Evolutionary conservation across 106 monocot species (phyloP), one percentile per base, ranked within the genome.

Genomic region (Dioscorea zingiberensis): DNA sequence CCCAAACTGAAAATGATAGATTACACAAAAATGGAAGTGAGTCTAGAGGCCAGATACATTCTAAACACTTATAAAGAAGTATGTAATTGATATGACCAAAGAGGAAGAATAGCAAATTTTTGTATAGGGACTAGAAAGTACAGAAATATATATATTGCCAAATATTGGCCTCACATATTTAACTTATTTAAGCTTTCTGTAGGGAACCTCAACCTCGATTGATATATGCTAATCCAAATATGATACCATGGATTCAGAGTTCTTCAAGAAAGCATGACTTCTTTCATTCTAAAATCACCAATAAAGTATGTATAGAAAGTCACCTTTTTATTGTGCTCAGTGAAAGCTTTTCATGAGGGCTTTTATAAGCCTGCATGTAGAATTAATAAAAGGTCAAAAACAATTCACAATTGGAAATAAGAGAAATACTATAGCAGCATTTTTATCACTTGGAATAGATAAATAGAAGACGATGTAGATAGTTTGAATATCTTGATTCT

Each of bases 301-400:
- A 6, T 38, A 38, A 38, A 38, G 38, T 10, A 38, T 38, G 38
- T 38, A 38, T 6, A 38, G 38, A 38, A 38, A 6, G 45, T 68
- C 29, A 97, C 95, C 91, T 97, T n/a, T n/a, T 97, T 97, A 55
- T 97, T 97, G 64, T 91, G 95, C 71, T 91, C 95, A 27, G 70
- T 48, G 58, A 97, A 97, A 69, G 88, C 91, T 76, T 76, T 97
- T 97, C 85, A 91, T 91, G 32, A 97, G 85, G 45, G 88, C 62
- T 63, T 63, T 85, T 88, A 65, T 97, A 97, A 48, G 95, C 87
- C 95, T 97, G 81, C 78, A 84, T 71, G 3, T 27, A 55, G 54
- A 56, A 65, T 29, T 16, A 53, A 63, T 57, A 69, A 22, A 47
- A 62, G 54, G 16, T 28, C 8, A 67, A 64, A 4, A 48, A 54